Percentiles rank a stretch among this genome's conserved stretches.
These are phyloP conservation scores for Mycena galopus DNA, from an alignment of 768 basidiomycete species.

Conservation along the genomic window DNA sequence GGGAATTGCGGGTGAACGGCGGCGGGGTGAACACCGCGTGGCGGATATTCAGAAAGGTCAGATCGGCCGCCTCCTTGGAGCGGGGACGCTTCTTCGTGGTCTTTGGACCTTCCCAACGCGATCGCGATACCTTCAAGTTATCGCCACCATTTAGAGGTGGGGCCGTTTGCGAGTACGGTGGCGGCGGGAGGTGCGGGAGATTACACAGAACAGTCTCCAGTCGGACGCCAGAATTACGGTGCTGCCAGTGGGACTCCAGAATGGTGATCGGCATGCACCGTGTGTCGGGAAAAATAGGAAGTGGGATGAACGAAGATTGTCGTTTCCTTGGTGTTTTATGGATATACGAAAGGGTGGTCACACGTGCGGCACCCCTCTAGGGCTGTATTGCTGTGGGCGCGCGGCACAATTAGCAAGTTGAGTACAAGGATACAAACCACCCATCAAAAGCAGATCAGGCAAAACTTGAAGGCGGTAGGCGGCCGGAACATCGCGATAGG, in stretches of 20 bases:
- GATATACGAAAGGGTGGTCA: slow-evolving; percentile 17
- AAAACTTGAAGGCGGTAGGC: not conserved
- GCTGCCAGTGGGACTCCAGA: slow-evolving; percentile 27
- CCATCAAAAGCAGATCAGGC: slow-evolving; percentile 11
- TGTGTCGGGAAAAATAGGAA: not conserved
- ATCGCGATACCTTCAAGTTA: not conserved
- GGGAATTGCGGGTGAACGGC: slow-evolving; percentile 11
- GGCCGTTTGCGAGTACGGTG: not conserved
- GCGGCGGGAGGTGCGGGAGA: not conserved
- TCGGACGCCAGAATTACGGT: slow-evolving; percentile 19
- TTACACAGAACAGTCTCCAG: not conserved
- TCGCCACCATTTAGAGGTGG: not conserved
- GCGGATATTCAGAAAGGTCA: slow-evolving; percentile 10
- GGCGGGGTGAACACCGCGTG: not conserved
- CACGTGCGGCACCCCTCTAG: slow-evolving; percentile 16
- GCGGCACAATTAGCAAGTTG: slow-evolving; percentile 15
- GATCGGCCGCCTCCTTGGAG: slow-evolving; percentile 1
- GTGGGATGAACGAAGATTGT: not conserved
- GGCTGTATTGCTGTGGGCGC: slow-evolving; percentile 14
- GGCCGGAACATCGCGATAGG: slow-evolving; percentile 10
- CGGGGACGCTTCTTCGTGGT: not conserved
- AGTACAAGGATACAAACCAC: slow-evolving; percentile 20
- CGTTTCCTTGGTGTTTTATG: slow-evolving; percentile 1
- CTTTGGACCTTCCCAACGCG: slow-evolving; percentile 2
- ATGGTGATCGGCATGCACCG: slow-evolving; percentile 18